phyloP scores from a whole-genome alignment of 73 alveolate genomes.

The Halteria grandinella region DNA sequence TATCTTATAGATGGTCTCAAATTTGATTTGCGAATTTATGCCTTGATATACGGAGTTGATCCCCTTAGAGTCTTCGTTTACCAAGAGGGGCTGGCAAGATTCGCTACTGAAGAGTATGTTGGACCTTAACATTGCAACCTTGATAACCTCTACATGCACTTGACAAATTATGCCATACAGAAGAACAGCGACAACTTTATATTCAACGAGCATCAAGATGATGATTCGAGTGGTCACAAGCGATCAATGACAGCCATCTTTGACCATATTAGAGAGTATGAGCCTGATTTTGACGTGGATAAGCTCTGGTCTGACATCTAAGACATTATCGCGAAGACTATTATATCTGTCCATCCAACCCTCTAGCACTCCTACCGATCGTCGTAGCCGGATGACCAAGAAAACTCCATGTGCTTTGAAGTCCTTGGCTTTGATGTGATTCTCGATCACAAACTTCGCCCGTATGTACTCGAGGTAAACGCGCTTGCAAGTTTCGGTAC shows the following conservation, averaged over 20 bases:
- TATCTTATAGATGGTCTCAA: constrained; percentile 90
- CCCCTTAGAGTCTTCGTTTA: constrained; percentile 90
- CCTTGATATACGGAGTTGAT: constrained; percentile 83
- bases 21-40: constrained; percentile 93
- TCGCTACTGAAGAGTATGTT: constrained; percentile 90
- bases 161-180: constrained; percentile 83
- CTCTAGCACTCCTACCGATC: constrained; percentile 74
- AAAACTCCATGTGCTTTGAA: constrained; percentile 73
- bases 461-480: constrained; percentile 67
- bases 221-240: constrained; percentile 77
- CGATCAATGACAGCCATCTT: constrained; percentile 72
- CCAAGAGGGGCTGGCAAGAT: constrained; percentile 93
- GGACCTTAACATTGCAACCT: constrained; percentile 71
- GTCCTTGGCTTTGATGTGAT: constrained; percentile 67
- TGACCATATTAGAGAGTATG: constrained; percentile 21
- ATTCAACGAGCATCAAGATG: constrained; percentile 71
- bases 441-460: constrained; percentile 63
- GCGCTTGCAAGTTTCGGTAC: constrained; percentile 73
- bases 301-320: constrained; percentile 59
- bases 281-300: constrained; percentile 66
- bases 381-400: constrained; percentile 67
- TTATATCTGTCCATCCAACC: constrained; percentile 72
- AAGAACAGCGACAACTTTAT: constrained; percentile 77
- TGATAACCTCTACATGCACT: constrained; percentile 79
- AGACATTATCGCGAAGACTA: constrained; percentile 68